Evolutionary conservation across 768 basidiomycete species (phyloP), one percentile per base, ranked within the genome.

Genomic region (Mycena indigotica): DNA sequence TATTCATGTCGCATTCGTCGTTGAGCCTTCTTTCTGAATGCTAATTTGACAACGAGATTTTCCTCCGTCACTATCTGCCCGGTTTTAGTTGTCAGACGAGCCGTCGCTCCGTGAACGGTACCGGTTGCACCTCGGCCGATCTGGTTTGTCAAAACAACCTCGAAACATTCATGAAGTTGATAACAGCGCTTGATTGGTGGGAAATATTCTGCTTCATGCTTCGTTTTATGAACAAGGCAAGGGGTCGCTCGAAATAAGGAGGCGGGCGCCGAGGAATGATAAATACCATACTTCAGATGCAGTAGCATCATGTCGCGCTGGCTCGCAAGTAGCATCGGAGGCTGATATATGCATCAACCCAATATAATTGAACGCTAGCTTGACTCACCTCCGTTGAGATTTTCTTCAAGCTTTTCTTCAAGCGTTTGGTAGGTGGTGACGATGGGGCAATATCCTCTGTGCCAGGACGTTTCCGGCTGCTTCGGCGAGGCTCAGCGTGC

Each of bases 11-110:
- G 56, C 51, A 66, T 45, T 25, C 55, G 44, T 40, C 58, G 38
- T 15, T 52, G 28, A 17, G 60, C 54, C 16, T 59, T 48, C 15
- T 25, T 30, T 12, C n/a, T 15, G 29, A 61, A 64, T 0, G 62
- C 56, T 6, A 64, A n/a, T 38, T 66, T 66, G 8, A 66, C 65
- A 8, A 61, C 62, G 28, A 63, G 56, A 19, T 38, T 44, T 32
- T 32, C 23, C 25, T 28, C 2, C 15, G 48, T 5, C 8, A 44
- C 15, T 13, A 12, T 48, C 5, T 28, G 24, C 4, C 35, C 29
- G 13, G 28, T 13, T 29, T 4, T 12, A 24, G 35, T 23, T 23
- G 51, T 28, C 15, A 60, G 5, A 38, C 58, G 28, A 3, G 63
- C 21, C 2, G 21, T n/a, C 4, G 61, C 65, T 6, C 23, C 30